Percentiles rank a stretch among this genome's conserved stretches.
phyloP scores from a whole-genome alignment of 1,139 yeast species.

The Suhomyces ambrosiae region DNA sequence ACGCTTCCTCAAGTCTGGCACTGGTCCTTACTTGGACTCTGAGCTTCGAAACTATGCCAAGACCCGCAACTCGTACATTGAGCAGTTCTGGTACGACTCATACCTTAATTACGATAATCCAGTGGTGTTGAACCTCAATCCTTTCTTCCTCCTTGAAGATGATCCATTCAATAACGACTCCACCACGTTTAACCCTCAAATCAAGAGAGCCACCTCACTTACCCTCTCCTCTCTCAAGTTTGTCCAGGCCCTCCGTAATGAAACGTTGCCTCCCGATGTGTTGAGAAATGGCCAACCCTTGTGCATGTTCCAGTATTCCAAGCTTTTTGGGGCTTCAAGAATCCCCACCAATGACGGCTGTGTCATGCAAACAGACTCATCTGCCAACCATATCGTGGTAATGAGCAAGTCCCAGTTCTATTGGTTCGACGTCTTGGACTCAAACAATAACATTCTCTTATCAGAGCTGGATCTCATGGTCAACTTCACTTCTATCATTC shows the following conservation, averaged over 20 bases:
- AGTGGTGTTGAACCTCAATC: constrained; percentile 84
- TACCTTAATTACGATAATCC: constrained; percentile 86
- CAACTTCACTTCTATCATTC: constrained; percentile 73
- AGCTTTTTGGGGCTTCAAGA: constrained; percentile 82
- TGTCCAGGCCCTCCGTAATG: constrained; percentile 73
- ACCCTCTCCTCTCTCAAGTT: constrained; percentile 77
- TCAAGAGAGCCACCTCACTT: constrained; percentile 80
- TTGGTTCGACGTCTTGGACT: constrained; percentile 90
- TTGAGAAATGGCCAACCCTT: constrained; percentile 66
- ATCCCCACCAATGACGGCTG: constrained; percentile 82
- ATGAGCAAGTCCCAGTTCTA: constrained; percentile 84
- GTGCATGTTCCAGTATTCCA: constrained; percentile 88
- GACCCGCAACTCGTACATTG: constrained; percentile 75
- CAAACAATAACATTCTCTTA: constrained; percentile 65
- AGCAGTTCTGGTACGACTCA: constrained; percentile 92
- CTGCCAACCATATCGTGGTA: constrained; percentile 81
- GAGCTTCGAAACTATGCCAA: constrained; percentile 65
- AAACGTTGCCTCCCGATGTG: constrained; percentile 73
- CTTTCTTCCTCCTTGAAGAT: constrained; percentile 84
- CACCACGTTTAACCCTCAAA: constrained; percentile 57
- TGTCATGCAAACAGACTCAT: constrained; percentile 76
- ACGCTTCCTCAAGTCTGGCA: constrained; percentile 53
- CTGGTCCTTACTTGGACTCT: constrained; percentile 64
- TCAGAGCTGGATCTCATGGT: constrained; percentile 74
- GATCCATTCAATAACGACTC: constrained; percentile 79